A percentile compares a stretch with the other conserved stretches of the same genome.
phyloP scores from a whole-genome alignment of 371 early-diverging fungal genomes.

The Funneliformis caledonium region DNA sequence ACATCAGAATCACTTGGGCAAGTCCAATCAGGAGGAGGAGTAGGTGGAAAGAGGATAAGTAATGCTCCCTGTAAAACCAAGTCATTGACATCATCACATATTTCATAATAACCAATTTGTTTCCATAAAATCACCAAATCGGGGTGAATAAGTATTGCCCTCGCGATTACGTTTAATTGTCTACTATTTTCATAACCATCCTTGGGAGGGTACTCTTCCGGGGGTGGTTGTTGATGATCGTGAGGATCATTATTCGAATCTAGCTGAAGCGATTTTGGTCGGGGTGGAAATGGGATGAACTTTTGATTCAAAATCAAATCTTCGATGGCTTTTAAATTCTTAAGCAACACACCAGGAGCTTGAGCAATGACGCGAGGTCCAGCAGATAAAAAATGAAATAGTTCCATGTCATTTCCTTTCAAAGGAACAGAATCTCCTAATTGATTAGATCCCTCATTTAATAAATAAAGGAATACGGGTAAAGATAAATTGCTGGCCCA shows the following conservation, averaged over 20 bases:
- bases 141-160: too few relatives aligned
- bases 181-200: conserved; percentile 28
- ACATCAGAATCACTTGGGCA: too few relatives aligned
- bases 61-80: too few relatives aligned
- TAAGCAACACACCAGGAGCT: background rate
- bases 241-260: background rate
- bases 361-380: background rate
- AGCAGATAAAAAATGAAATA: conserved; percentile 14
- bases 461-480: background rate
- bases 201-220: conserved; percentile 26
- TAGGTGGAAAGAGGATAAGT: too few relatives aligned
- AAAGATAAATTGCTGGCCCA: background rate
- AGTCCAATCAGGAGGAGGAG: too few relatives aligned
- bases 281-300: background rate
- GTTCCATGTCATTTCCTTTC: conserved; percentile 18
- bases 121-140: too few relatives aligned
- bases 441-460: background rate
- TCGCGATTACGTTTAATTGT: conserved; percentile 20
- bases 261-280: background rate
- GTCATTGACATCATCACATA: too few relatives aligned
- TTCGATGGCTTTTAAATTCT: conserved; percentile 4
- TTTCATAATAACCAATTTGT: too few relatives aligned
- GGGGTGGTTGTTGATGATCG: too few relatives aligned
- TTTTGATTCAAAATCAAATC: background rate
- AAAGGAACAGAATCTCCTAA: background rate